A percentile compares a stretch with the other conserved stretches of the same genome.
Conservation (phyloP, 1,139 yeast genomes). For the Pneumocystis wakefieldiae region DNA sequence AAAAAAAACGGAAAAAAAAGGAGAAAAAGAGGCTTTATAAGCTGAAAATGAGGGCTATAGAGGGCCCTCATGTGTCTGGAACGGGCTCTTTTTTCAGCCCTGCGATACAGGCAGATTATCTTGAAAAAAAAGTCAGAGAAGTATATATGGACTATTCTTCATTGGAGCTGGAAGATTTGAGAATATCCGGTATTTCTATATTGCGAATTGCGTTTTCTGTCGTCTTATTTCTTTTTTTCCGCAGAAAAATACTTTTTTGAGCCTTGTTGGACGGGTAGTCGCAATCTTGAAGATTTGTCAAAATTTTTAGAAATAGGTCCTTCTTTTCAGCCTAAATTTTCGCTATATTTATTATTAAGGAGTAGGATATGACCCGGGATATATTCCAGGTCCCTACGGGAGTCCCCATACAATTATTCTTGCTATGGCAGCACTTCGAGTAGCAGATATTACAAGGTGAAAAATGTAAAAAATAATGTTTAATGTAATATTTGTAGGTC, state of each 20-base stretch:
- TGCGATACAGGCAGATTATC: not conserved
- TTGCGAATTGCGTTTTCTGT: not conserved
- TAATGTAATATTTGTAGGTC: not conserved
- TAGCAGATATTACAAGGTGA: not conserved
- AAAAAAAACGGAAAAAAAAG: not conserved
- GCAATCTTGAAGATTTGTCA: not conserved
- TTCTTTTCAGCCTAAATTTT: not conserved
- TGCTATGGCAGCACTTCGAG: not conserved
- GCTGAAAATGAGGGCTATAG: not conserved
- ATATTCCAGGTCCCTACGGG: not conserved
- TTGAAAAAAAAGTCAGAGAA: not conserved
- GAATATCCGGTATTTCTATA: not conserved
- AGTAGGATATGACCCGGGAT: not conserved
- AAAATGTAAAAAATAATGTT: not conserved
- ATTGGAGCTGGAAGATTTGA: not conserved
- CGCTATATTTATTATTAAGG: not conserved
- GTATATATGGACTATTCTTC: not conserved
- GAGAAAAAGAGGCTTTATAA: not conserved
- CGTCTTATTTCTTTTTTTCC: not conserved
- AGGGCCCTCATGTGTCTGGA: not conserved
- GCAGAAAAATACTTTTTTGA: not conserved
- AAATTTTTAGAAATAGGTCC: not conserved
- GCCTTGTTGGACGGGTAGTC: not conserved
- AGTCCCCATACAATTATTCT: not conserved
- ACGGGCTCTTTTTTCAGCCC: not conserved